Base-by-base conservation (phyloP, 2,329 filamentous ascomycete genomes). In the Talaromyces rugulosus region DNA sequence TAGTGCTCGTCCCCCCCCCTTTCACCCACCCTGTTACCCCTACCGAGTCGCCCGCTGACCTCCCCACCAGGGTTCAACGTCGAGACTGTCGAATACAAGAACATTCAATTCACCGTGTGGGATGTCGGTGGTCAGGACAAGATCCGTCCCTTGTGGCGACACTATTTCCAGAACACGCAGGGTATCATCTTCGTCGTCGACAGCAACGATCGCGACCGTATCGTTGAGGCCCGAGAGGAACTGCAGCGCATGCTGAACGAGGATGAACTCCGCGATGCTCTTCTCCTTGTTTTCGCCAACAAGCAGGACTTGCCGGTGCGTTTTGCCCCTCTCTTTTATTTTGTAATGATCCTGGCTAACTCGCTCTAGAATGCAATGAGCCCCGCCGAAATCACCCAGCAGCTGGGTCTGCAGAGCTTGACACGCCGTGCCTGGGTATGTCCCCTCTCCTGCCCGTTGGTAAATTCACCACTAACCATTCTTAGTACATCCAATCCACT, bases 81-180 rank as follows among this genome's bases (percentile, higher is more conserved):
- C 80, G 95, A 99, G 87, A 98, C 95, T 61, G 95, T 99, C 80
- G 93, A 96, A 80, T 98, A 98, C 87, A 97, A 97, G 88, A 99
- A 99, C 88, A 97, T 96, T 75, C 92, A 96, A 80, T 99, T 99
- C 87, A 98, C 94, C 80, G 95, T 99, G 78, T 99, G 95, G 95
- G 95, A 98, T 85, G 95, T 99, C 76, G 95, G 95, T 85, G 95
- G 95, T 80, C 95, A 99, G 86, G 95, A 99, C 88, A 98, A 98
- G 91, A 99, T 99, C 79, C 89, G 95, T 80, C 95, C 95, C 77
- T 85, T 99, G 76, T 99, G 95, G 95, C 92, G 95, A 84, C 95
- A 98, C 82, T 99, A 99, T 85, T 99, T 98, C 89, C 93, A 96
- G 83, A 96, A 96, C 83, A 99, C 95, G 71, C 95, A 99, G 83